Evolutionary conservation across 176 grass and related monocot species (phyloP), one percentile per base, ranked within the genome.

Genomic region (Aechmea fasciata): DNA sequence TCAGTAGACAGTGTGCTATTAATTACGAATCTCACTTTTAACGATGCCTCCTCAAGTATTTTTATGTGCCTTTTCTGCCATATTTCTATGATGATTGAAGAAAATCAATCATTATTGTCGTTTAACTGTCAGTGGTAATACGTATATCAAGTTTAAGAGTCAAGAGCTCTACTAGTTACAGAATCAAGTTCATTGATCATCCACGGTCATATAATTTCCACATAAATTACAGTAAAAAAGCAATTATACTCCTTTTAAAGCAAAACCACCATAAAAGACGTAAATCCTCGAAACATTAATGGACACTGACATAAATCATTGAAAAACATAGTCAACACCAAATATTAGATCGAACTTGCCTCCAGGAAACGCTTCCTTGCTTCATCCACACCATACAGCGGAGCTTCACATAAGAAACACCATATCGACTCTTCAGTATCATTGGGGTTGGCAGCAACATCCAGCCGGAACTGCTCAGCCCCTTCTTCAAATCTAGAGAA

Each of bases 381-480:
- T 52, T 83, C 81, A 2, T 82, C 78, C 6, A 73, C 74, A 9
- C 92, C 85, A 19, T 75, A 85, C n/a, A 89, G 24, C 65, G 79
- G 88, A 83, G 88, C 85, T 59, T 96, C 92, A 76, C 79, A 91
- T 2, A 96, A 68, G 73, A 91, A 92, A 75, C 85, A 96, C 92
- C 92, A 96, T 81, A 92, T 92, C 1, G 86, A 89, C 64, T 92
- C 92, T 28, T 92, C 92, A 0, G 83, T 91, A 48, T 96, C 88
- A 6, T 96, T 85, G 0, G 92, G 88, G 50, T 92, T 96, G 10
- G 81, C 73, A 50, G 83, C 83, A 73, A 91, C 88, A 12, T 96
- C 92, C 51, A 96, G 52, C 73, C 92, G 82, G 72, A 92, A 92
- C 72, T 96, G 92, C 73, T 86, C 88, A 13, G 92, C 92, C 9